phyloP scores from a whole-genome alignment of 495 filamentous ascomycete genomes.

The Penicillium ochrochloron region DNA sequence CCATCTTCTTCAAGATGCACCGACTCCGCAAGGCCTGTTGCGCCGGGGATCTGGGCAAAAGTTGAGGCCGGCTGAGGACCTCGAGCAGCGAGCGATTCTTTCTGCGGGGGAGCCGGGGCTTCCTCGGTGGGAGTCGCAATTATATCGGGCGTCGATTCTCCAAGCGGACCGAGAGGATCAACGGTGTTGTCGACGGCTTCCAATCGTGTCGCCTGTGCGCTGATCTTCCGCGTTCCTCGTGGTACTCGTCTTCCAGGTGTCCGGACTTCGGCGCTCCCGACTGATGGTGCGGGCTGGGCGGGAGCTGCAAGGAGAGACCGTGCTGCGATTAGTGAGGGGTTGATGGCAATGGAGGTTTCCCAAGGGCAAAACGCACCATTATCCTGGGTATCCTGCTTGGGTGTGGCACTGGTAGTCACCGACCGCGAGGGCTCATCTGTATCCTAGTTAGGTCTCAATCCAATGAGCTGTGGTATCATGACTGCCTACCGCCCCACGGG shows the following conservation, averaged over 20 bases:
- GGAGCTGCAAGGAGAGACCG: conserved; percentile 38
- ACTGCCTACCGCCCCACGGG: conserved; percentile 69
- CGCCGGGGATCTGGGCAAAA: conserved; percentile 52
- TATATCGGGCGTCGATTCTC: conserved; percentile 57
- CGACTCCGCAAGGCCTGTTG: conserved; percentile 61
- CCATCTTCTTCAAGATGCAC: conserved; percentile 68
- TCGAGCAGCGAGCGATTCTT: conserved; percentile 71
- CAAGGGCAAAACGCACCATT: conserved; percentile 31
- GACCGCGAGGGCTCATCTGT: conserved; percentile 64
- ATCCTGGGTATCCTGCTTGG: conserved; percentile 35
- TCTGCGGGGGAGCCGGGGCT: conserved; percentile 87
- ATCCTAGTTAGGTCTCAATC: conserved; percentile 29
- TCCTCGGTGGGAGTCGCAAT: conserved; percentile 56
- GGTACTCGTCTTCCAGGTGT: conserved; percentile 55
- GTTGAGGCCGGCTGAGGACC: conserved; percentile 58
- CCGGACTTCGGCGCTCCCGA: conserved; percentile 44
- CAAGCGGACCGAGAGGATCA: conserved; percentile 88
- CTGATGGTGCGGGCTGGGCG: conserved; percentile 40
- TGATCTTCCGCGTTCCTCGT: conserved; percentile 72
- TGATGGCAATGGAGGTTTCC: conserved; percentile 24
- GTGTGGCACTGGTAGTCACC: conserved; percentile 35
- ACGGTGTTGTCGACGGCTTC: conserved; percentile 89
- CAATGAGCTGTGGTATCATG: conserved; percentile 40
- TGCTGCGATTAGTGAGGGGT: conserved; percentile 36
- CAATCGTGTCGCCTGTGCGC: conserved; percentile 78